Evolutionary conservation across 192 early-diverging fungal species (phyloP), one percentile per base, ranked within the genome.

Genomic region (Gamsiella multidivaricata): DNA sequence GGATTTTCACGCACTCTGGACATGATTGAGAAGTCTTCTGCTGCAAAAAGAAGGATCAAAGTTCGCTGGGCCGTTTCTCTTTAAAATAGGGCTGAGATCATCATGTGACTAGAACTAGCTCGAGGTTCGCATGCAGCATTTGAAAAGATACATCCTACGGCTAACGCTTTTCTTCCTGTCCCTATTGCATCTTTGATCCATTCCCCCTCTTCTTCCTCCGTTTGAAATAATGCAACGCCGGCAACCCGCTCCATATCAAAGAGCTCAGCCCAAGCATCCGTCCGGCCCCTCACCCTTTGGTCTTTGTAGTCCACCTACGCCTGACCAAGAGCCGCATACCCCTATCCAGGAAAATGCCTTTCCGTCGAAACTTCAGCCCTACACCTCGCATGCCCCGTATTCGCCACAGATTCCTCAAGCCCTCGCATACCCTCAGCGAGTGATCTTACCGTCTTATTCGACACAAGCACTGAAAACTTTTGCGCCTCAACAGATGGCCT

Each of bases 1-100:
- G 52, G 49, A 54, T 56, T 20, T 20, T 56, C 60, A 78, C 74
- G 74, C 74, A 78, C 74, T 78, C 74, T 78, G 54, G 65, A 78
- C 73, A 76, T 76, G 43, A 43, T 70, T 68, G 57, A 54, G 45
- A 74, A 78, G 74, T 54, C 53, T 50, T 50, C 17, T 43, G 69
- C 54, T 72, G 69, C 64, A 68, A 68, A 78, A 78, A 68, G 65
- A 53, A 68, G 26, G 58, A 66, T 47, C 42, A 65, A n/a, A n/a
- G n/a, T n/a, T n/a, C n/a, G n/a, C n/a, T n/a, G n/a, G n/a, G n/a
- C n/a, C n/a, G n/a, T n/a, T n/a, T n/a, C n/a, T n/a, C n/a, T n/a
- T n/a, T n/a, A n/a, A n/a, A n/a, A n/a, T n/a, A n/a, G n/a, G n/a
- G n/a, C n/a, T n/a, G n/a, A n/a, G n/a, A n/a, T n/a, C n/a, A 37